A percentile compares a stretch with the other conserved stretches of the same genome.
Conservation (phyloP, 164 flowering plant genomes). For the Stephania yunnanensis region DNA sequence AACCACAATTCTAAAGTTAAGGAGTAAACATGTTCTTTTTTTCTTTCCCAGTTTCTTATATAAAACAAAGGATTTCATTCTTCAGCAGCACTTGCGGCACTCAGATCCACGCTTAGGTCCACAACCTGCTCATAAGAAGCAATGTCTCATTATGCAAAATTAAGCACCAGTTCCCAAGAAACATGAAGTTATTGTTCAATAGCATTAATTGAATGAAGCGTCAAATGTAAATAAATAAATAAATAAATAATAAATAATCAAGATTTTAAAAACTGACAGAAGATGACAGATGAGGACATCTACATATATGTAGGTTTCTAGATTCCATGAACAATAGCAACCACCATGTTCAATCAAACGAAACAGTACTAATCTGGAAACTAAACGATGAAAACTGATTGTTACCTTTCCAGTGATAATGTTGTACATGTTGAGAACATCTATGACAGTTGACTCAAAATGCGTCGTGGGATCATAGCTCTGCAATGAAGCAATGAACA, state of each 20-base stretch:
- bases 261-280: too few species aligned
- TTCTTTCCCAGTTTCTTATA: not conserved
- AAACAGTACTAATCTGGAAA: not conserved
- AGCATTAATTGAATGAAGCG: not conserved
- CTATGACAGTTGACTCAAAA: slow-evolving; percentile 83
- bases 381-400: not conserved
- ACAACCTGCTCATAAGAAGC: slow-evolving; percentile 43
- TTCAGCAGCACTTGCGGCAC: slow-evolving; percentile 84
- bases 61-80: slow-evolving; percentile 32
- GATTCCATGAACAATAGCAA: too few species aligned
- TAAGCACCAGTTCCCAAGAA: not conserved
- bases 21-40: not conserved
- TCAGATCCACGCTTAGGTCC: slow-evolving; percentile 75
- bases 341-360: not conserved
- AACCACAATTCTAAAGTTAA: not conserved
- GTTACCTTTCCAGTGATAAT: slow-evolving; percentile 86
- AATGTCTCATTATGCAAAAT: not conserved
- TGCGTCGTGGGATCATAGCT: slow-evolving; percentile 96
- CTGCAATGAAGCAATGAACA: slow-evolving; percentile 32
- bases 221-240: not conserved
- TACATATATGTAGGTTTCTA: not conserved
- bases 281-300: too few species aligned
- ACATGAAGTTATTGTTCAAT: not conserved
- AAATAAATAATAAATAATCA: not conserved
- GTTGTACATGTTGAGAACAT: slow-evolving; percentile 83